Conservation (phyloP, 1,284 basidiomycete species). For the Microbotryum lychnidis-dioicae region DNA sequence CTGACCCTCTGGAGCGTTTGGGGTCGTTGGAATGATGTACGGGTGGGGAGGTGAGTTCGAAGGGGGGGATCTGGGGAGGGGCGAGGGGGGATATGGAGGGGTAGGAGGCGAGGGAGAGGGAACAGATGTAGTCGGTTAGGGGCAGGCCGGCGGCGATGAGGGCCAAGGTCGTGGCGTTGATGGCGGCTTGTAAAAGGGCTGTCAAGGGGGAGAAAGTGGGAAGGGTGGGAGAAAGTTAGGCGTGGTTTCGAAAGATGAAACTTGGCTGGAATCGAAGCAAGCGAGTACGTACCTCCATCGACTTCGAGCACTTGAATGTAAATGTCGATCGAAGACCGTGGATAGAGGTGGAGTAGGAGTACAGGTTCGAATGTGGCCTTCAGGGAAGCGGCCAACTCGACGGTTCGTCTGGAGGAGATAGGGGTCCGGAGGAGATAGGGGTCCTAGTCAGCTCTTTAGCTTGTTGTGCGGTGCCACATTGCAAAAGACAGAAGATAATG, state of each 20-base stretch:
- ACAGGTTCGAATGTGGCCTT: slow-evolving; percentile 94
- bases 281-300: slow-evolving; percentile 56
- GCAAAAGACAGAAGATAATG: too few species aligned
- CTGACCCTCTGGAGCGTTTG: slow-evolving; percentile 12
- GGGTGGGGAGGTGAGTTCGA: slow-evolving; percentile 15
- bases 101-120: slow-evolving; percentile 63
- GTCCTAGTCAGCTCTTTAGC: not conserved
- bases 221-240: not conserved
- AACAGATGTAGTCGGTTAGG: slow-evolving; percentile 80
- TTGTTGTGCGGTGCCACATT: not conserved
- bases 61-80: slow-evolving; percentile 26
- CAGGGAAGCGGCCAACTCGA: slow-evolving; percentile 78
- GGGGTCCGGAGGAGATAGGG: too few species aligned
- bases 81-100: slow-evolving; percentile 42
- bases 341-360: slow-evolving; percentile 80
- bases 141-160: slow-evolving; percentile 85
- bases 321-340: slow-evolving; percentile 87
- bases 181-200: slow-evolving; percentile 81
- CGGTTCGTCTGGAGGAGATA: slow-evolving; percentile 57
- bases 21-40: slow-evolving; percentile 17
- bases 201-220: not conserved
- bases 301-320: slow-evolving; percentile 86
- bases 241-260: not conserved
- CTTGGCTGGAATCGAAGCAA: not conserved
- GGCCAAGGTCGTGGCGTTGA: slow-evolving; percentile 90